Evolutionary conservation across 2,329 filamentous ascomycete species (phyloP).

Genomic region (Fusarium buharicum): DNA sequence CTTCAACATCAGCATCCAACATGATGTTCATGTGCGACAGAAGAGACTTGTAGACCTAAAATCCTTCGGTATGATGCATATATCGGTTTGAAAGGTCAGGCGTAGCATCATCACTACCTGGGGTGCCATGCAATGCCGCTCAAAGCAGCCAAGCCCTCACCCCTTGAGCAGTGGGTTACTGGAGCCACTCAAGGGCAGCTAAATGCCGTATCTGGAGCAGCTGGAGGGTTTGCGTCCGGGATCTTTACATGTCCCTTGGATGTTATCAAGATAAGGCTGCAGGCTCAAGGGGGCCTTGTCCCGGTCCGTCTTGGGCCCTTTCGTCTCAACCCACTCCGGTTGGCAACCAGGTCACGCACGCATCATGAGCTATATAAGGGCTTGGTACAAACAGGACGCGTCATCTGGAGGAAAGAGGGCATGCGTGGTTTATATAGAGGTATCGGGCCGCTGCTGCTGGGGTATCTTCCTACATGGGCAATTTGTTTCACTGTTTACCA

Average conservation of each 20-base stretch:
- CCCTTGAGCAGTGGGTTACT: constrained; percentile 57
- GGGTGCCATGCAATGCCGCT: constrained; percentile 7
- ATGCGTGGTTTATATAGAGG: constrained; percentile 91
- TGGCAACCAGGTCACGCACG: constrained; percentile 55
- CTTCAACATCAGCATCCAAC: neutral
- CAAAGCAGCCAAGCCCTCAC: constrained; percentile 5
- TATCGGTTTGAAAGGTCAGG: neutral
- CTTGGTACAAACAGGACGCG: constrained; percentile 81
- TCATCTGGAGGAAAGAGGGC: constrained; percentile 89
- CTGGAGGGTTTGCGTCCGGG: constrained; percentile 89
- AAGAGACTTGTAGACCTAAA: neutral
- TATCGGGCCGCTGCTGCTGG: constrained; percentile 89
- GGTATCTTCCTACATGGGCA: constrained; percentile 96
- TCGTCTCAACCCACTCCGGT: constrained; percentile 67
- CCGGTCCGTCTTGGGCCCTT: constrained; percentile 51
- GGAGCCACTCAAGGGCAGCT: constrained; percentile 70
- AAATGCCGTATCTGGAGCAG: constrained; percentile 85
- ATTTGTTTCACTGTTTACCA: constrained; percentile 98
- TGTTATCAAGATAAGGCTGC: constrained; percentile 98
- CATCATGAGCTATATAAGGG: constrained; percentile 78
- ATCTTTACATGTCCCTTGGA: constrained; percentile 95
- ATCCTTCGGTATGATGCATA: neutral
- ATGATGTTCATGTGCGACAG: neutral
- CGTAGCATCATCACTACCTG: neutral
- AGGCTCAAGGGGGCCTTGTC: constrained; percentile 87